Evolutionary conservation across 108 stramenopile species (phyloP), one percentile per base, ranked within the genome.

Genomic region (Skeletonema costatum): DNA sequence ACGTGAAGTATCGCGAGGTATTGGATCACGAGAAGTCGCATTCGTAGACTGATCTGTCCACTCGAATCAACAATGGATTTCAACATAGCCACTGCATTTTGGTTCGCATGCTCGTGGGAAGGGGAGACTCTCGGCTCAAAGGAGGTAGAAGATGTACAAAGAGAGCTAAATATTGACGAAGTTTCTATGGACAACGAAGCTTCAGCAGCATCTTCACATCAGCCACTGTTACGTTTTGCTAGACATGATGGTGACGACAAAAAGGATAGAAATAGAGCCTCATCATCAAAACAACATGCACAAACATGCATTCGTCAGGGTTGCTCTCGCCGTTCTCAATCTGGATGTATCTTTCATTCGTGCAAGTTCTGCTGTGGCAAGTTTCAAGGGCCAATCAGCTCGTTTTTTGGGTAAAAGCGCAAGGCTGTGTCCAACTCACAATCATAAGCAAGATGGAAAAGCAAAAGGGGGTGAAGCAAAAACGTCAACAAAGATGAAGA

Each of bases 11-110:
- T 84, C 84, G 78, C 14, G 92, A 97, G 42, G 90, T 97, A 29
- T 68, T 86, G 59, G 35, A 81, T 7, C 13, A 73, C 10, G 94
- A 93, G 70, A 51, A 65, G n/a, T 32, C 82, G 74, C 32, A 86
- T 98, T 14, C 84, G 85, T 32, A 72, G 77, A 14, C 82, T 99
- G 4, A 81, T 97, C 4, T 48, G 66, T 59, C 97, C 97, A 10
- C 85, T 91, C 62, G 60, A 65, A 8, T 93, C 93, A 4, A 82
- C 88, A 5, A 99, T 99, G 98, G 97, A 98, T 74, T 90, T 99
- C 65, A 99, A 99, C 78, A 97, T 99, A 74, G 98, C 86, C 13
- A 88, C 92, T 21, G 98, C 98, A 33, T 82, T 99, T 64, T 98
- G 93, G 96, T 97, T 98, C 86, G 97, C 96, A n/a, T 8, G 88